Evolutionary conservation across 2,329 filamentous ascomycete genomes (phyloP).

Genomic region (Calonectria ilicicola): DNA sequence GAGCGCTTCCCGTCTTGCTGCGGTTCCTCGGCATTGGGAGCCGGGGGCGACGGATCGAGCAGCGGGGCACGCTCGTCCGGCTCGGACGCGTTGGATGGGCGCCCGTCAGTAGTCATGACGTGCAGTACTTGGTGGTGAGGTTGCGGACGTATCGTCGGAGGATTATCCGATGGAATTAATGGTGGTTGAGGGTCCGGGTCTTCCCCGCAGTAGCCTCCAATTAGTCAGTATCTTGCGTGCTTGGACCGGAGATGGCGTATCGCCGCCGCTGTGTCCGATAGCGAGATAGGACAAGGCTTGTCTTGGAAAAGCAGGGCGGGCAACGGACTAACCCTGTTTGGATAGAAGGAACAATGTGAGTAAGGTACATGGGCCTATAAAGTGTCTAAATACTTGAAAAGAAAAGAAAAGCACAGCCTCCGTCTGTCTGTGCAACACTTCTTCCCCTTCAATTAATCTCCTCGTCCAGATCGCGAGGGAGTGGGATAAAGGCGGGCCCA

Average conservation of each 20-base stretch:
- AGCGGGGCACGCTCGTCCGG: constrained; percentile 24
- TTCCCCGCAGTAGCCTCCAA: constrained; percentile 6
- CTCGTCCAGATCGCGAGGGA: no score
- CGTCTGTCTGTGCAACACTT: no score
- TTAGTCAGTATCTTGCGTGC: constrained; percentile 29
- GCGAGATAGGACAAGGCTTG: neutral
- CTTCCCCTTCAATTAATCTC: no score
- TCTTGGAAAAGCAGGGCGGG: neutral
- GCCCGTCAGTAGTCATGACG: neutral
- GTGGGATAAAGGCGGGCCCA: no score
- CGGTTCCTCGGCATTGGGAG: neutral
- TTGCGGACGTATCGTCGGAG: neutral
- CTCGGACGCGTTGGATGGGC: neutral
- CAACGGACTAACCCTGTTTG: no score
- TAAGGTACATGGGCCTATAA: no score
- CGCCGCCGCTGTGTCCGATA: constrained; percentile 13
- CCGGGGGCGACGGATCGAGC: constrained; percentile 6
- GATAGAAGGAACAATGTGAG: no score
- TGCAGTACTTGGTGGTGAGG: neutral
- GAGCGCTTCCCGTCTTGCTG: constrained; percentile 14
- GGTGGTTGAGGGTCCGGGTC: neutral
- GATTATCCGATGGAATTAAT: neutral
- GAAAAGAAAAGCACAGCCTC: no score
- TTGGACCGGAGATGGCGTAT: constrained; percentile 14
- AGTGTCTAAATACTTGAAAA: no score